phyloP scores from a whole-genome alignment of 345 rosid species.

The Punica granatum region DNA sequence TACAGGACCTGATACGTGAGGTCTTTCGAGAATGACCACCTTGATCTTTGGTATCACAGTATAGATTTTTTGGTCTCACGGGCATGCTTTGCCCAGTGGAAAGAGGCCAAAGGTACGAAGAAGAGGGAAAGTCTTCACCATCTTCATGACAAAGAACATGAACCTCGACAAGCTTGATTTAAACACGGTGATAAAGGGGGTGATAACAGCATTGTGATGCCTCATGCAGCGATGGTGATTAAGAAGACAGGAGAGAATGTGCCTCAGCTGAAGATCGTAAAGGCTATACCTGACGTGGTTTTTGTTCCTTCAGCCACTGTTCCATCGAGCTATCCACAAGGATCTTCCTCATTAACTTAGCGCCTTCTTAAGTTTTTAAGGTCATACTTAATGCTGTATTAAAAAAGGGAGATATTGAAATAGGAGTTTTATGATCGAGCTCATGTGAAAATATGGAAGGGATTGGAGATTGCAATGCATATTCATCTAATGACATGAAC shows the following conservation, averaged over 20 bases:
- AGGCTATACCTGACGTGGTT: slow-evolving; percentile 65
- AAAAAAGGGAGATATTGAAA: too few relatives aligned
- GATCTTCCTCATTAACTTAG: slow-evolving; percentile 25
- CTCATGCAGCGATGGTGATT: slow-evolving; percentile 84
- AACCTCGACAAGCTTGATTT: slow-evolving; percentile 51
- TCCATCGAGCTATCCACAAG: slow-evolving; percentile 63
- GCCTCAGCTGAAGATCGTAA: slow-evolving; percentile 56
- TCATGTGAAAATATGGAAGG: too few relatives aligned
- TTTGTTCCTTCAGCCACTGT: slow-evolving; percentile 67
- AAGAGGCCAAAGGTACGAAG: slow-evolving; percentile 11
- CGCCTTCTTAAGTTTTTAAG: not conserved
- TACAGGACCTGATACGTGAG: not conserved
- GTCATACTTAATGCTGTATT: too few relatives aligned
- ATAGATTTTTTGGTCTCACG: slow-evolving; percentile 7
- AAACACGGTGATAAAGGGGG: slow-evolving; percentile 47
- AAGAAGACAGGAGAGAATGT: slow-evolving; percentile 78
- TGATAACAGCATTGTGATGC: slow-evolving; percentile 48
- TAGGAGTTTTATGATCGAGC: too few relatives aligned
- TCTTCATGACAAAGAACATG: slow-evolving; percentile 35
- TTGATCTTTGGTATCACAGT: not conserved
- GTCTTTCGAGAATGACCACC: not conserved
- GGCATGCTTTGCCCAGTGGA: slow-evolving; percentile 42
- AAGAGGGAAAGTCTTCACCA: slow-evolving; percentile 32
- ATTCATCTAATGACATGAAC: not conserved
- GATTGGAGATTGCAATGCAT: too few relatives aligned